These are phyloP conservation scores for Singerocomus inundabilis DNA, from an alignment of 1,284 basidiomycete genomes.

Conservation along the genomic window DNA sequence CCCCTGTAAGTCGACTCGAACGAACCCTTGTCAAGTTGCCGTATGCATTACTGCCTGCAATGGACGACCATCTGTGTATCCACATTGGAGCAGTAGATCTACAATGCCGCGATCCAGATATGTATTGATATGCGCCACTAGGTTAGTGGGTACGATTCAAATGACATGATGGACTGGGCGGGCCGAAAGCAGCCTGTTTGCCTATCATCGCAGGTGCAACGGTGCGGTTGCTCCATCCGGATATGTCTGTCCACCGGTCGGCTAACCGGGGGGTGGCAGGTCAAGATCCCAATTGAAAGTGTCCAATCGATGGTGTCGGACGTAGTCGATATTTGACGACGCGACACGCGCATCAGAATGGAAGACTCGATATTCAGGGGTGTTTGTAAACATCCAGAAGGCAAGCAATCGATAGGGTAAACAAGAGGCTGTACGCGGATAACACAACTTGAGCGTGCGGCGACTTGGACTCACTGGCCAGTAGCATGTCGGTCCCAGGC, in stretches of 20 bases:
- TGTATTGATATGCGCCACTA: conserved; percentile 8
- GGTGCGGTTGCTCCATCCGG: conserved; percentile 14
- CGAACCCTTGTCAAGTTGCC: conserved; percentile 2
- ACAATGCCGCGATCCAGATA: neutral
- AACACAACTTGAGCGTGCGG: conserved; percentile 15
- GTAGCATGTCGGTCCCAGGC: conserved; percentile 12
- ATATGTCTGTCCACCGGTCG: conserved; percentile 1
- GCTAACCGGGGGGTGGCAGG: conserved; percentile 8
- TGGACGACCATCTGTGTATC: conserved; percentile 14
- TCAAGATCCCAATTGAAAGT: conserved; percentile 18
- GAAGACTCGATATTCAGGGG: conserved; percentile 32
- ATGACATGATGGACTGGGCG: neutral
- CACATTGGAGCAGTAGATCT: conserved; percentile 5
- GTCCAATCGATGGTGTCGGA: conserved; percentile 21
- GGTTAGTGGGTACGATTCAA: conserved; percentile 13
- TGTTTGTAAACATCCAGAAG: conserved; percentile 21
- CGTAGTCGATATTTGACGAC: conserved; percentile 33
- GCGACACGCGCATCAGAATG: conserved; percentile 38
- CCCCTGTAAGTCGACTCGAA: conserved; percentile 16
- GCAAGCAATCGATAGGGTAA: conserved; percentile 14
- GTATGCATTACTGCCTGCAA: conserved; percentile 13
- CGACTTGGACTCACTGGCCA: conserved; percentile 15
- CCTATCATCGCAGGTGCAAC: conserved; percentile 9
- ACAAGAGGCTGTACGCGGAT: conserved; percentile 29
- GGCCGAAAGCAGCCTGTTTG: conserved; percentile 12